Percentiles rank a stretch among this genome's conserved stretches.
Evolutionary conservation across 345 rosid species (phyloP).

Genomic region (Eucalyptus curtisii): DNA sequence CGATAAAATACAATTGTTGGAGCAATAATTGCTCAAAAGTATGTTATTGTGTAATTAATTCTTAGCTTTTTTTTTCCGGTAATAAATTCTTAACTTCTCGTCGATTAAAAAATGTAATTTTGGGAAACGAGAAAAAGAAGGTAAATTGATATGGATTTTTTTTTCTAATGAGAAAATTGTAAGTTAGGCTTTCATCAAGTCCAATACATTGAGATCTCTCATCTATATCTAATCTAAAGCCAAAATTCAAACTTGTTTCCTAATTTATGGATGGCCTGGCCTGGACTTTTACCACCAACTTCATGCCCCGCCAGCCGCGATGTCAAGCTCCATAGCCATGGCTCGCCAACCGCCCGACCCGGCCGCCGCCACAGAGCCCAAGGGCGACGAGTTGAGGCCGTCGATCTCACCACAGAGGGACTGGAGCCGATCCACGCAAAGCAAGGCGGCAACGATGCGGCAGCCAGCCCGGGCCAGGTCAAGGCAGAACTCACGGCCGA

Average conservation of each 20-base stretch:
- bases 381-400: neutral
- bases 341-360: conserved; percentile 13
- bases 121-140: neutral
- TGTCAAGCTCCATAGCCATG: conserved; percentile 55
- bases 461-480: conserved; percentile 65
- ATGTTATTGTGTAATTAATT: no score
- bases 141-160: no score
- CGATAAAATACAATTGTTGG: no score
- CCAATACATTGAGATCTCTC: neutral
- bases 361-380: neutral
- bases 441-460: conserved; percentile 49
- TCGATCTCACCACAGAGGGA: conserved; percentile 66
- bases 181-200: neutral
- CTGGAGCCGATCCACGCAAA: conserved; percentile 50
- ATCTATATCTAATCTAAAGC: no score
- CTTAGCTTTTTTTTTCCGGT: no score
- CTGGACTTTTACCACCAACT: no score
- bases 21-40: no score
- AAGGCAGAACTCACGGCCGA: conserved; percentile 62
- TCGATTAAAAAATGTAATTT: neutral
- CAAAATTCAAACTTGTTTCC: neutral
- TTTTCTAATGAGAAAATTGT: no score
- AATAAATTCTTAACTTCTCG: no score
- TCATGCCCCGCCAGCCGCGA: conserved; percentile 3
- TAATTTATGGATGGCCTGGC: neutral